Percentiles rank a stretch among this genome's conserved stretches.
Conservation (phyloP, 164 flowering plant genomes). For the Saururus chinensis region DNA sequence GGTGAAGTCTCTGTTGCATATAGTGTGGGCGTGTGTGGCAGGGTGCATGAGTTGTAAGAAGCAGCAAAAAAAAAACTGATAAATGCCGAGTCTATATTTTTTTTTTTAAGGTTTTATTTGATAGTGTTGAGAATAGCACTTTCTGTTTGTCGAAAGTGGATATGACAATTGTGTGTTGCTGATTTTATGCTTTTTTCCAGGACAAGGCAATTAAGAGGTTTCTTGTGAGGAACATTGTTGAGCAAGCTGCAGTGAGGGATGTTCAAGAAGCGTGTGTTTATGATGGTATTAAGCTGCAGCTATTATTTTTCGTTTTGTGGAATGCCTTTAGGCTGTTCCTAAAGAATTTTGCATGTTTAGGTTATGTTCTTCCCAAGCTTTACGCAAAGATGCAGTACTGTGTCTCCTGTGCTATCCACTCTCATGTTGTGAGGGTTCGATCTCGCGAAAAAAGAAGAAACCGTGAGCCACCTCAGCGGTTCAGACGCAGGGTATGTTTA, state of each 20-base stretch:
- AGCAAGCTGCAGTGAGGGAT: slow-evolving; percentile 91
- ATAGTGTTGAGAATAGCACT: no score
- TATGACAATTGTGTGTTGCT: no score
- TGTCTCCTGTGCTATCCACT: slow-evolving; percentile 17
- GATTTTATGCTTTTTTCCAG: slow-evolving; percentile 17
- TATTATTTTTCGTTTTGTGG: not conserved
- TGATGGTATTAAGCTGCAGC: not conserved
- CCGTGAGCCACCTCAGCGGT: slow-evolving; percentile 89
- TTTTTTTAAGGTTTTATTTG: no score
- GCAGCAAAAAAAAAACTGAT: no score
- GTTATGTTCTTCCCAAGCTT: slow-evolving; percentile 15
- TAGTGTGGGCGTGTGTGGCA: no score
- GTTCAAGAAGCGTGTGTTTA: slow-evolving; percentile 71
- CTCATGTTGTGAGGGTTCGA: slow-evolving; percentile 81
- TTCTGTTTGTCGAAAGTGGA: not conserved
- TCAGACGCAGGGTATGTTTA: slow-evolving; percentile 62
- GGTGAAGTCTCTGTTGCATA: no score
- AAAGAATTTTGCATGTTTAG: not conserved
- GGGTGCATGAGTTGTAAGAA: no score
- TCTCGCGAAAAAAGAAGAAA: slow-evolving; percentile 65
- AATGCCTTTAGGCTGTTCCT: not conserved
- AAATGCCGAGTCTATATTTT: no score
- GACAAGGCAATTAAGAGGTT: slow-evolving; percentile 95
- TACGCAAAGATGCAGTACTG: slow-evolving; percentile 21
- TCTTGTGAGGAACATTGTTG: slow-evolving; percentile 89